Evolutionary conservation across 2,329 filamentous ascomycete genomes (phyloP).

Genomic region (Nothophaeocryptopus gaeumannii): DNA sequence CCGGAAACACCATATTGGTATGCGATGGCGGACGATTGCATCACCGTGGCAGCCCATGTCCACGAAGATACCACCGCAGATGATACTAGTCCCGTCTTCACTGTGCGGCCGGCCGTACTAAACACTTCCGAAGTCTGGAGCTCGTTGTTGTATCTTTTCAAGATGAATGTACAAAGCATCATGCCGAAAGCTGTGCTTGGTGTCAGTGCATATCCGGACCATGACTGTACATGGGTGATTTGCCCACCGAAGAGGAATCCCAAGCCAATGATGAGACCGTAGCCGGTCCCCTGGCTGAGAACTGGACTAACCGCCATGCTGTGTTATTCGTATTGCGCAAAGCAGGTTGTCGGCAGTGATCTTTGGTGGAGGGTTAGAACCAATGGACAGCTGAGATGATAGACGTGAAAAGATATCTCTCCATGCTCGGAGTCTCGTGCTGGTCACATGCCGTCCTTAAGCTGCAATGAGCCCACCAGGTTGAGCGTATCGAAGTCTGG

Average conservation of each 20-base stretch:
- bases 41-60: slow-evolving; percentile 60
- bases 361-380: no score
- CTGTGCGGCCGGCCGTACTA: slow-evolving; percentile 77
- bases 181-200: slow-evolving; percentile 58
- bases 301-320: slow-evolving; percentile 2
- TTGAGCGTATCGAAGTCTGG: no score
- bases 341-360: no score
- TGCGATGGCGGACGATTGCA: slow-evolving; percentile 37
- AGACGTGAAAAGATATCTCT: no score
- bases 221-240: no score
- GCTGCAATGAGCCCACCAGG: no score
- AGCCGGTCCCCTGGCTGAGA: slow-evolving; percentile 51
- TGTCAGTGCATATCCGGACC: no score
- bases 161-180: slow-evolving; percentile 31
- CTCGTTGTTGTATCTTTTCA: slow-evolving; percentile 56
- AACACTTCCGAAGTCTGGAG: slow-evolving; percentile 84
- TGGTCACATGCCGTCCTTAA: no score
- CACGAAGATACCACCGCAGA: slow-evolving; percentile 83
- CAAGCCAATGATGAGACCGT: slow-evolving; percentile 71
- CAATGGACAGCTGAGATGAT: no score
- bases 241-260: slow-evolving; percentile 39
- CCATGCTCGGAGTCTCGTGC: no score
- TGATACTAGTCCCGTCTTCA: slow-evolving; percentile 82
- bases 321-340: no score
- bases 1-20: slow-evolving; percentile 58